A percentile compares a stretch with the other conserved stretches of the same genome.
Evolutionary conservation across 1,284 basidiomycete species (phyloP).

Genomic region (Lentinula novae-zelandiae): DNA sequence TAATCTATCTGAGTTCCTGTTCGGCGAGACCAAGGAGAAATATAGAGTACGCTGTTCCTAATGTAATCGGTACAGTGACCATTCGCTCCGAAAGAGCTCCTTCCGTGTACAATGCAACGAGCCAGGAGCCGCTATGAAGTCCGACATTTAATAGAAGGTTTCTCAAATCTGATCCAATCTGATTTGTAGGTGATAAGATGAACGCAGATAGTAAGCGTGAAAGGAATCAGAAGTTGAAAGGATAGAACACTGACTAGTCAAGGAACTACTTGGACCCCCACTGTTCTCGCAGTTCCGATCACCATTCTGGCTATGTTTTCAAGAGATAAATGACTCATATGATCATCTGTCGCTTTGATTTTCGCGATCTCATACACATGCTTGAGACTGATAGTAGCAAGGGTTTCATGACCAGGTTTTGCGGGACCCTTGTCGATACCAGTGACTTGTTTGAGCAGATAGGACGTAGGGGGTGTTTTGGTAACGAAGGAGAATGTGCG

Average conservation of each 20-base stretch:
- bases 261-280: conserved; percentile 87
- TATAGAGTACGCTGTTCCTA: neutral
- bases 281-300: conserved; percentile 78
- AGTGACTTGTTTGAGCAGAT: conserved; percentile 90
- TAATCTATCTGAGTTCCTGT: conserved; percentile 24
- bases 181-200: conserved; percentile 13
- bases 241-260: conserved; percentile 33
- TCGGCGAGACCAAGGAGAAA: neutral
- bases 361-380: conserved; percentile 99
- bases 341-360: conserved; percentile 91
- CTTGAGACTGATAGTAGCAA: conserved; percentile 89
- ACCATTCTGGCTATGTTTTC: conserved; percentile 88
- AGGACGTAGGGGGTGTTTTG: conserved; percentile 89
- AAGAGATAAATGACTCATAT: conserved; percentile 78
- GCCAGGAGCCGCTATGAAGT: neutral
- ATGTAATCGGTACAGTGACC: neutral
- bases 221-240: neutral
- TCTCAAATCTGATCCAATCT: conserved; percentile 10
- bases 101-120: neutral
- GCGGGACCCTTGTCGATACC: conserved; percentile 89
- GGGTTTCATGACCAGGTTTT: conserved; percentile 70
- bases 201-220: conserved; percentile 6
- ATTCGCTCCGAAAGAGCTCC: neutral
- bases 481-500: conserved; percentile 92
- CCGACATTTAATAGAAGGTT: conserved; percentile 2